phyloP scores from a whole-genome alignment of 169 alveolate genomes.

The Plasmodium gallinaceum region DNA sequence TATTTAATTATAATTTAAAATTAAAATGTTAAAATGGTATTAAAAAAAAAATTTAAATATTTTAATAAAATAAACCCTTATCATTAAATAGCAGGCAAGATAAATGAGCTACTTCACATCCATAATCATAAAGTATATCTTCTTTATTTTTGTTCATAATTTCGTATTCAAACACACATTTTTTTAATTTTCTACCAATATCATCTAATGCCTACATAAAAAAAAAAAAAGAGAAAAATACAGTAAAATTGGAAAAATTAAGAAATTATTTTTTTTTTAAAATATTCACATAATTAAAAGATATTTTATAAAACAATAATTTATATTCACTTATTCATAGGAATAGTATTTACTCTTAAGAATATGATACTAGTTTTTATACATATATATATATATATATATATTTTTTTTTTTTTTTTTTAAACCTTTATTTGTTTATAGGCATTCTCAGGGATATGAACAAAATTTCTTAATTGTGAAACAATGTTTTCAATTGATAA shows the following conservation, averaged over 20 bases:
- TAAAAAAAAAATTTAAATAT: not conserved
- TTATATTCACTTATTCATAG: too few relatives aligned
- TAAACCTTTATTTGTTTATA: conserved; percentile 32
- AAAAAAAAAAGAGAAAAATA: not conserved
- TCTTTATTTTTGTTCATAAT: conserved; percentile 34
- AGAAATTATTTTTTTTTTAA: too few relatives aligned
- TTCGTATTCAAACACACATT: conserved; percentile 56
- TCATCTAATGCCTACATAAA: conserved; percentile 20
- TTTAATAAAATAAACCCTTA: conserved; percentile 21
- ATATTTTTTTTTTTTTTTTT: not conserved
- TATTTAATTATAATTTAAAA: too few relatives aligned
- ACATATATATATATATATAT: too few relatives aligned
- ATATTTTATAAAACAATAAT: too few relatives aligned
- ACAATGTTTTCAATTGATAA: conserved; percentile 22
- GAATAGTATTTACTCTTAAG: too few relatives aligned
- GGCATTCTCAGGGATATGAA: conserved; percentile 28
- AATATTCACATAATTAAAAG: too few relatives aligned
- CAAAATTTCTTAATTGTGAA: conserved; percentile 28
- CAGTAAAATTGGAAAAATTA: not conserved
- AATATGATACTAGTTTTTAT: not conserved
- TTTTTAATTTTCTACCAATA: conserved; percentile 11
- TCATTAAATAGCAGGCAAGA: conserved; percentile 36
- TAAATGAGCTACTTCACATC: conserved; percentile 52
- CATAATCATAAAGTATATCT: conserved; percentile 52
- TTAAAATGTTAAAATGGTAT: not conserved